A percentile compares a stretch with the other conserved stretches of the same genome.
These are phyloP conservation scores for Sarocladiaceae sp. DNA, from an alignment of 2,329 filamentous ascomycete genomes.

Conservation along the genomic window DNA sequence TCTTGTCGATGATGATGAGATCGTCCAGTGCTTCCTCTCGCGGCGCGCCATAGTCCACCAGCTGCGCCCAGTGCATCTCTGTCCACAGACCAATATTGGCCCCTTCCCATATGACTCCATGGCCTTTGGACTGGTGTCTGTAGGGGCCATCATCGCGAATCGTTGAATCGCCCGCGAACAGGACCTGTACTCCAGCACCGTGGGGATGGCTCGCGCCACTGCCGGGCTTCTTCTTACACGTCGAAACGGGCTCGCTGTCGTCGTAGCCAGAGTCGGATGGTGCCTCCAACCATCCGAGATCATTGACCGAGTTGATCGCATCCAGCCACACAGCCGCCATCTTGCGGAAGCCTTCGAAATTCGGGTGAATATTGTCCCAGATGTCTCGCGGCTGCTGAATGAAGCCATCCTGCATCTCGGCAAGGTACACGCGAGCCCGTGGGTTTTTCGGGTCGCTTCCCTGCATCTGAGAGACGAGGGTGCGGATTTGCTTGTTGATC, in stretches of 20 bases:
- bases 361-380: neutral
- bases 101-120: too few species aligned
- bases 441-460: neutral
- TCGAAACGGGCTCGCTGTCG: neutral
- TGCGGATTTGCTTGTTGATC: slow-evolving; percentile 4
- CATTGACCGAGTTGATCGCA: neutral
- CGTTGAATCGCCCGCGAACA: neutral
- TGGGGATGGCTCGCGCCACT: neutral
- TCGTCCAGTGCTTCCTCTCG: slow-evolving; percentile 9
- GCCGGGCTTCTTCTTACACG: neutral
- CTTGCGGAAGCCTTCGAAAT: neutral
- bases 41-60: slow-evolving; percentile 7
- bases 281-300: neutral
- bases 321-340: neutral
- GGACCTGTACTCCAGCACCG: neutral
- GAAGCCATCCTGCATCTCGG: neutral
- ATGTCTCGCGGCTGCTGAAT: neutral
- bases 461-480: too few species aligned
- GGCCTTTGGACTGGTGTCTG: too few species aligned
- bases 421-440: neutral
- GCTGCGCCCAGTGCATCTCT: slow-evolving; percentile 13
- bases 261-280: neutral
- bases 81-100: too few species aligned
- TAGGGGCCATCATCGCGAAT: neutral
- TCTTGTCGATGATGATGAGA: slow-evolving; percentile 7